phyloP scores from a whole-genome alignment of 2,329 filamentous ascomycete genomes.

The Colletotrichum neosansevieriae region DNA sequence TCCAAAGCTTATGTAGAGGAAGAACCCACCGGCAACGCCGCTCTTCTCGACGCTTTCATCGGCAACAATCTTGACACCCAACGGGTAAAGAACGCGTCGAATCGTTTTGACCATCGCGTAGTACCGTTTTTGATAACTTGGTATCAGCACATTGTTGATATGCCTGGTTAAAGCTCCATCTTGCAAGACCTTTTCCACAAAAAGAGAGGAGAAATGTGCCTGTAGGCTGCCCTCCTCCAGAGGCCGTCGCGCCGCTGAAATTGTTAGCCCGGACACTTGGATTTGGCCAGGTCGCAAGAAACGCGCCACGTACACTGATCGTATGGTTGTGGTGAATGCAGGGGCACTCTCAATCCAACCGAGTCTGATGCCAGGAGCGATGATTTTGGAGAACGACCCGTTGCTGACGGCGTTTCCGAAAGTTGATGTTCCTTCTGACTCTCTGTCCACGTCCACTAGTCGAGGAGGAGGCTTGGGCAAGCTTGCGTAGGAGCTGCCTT shows the following conservation, averaged over 20 bases:
- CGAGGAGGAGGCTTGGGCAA: constrained; percentile 71
- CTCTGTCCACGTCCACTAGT: constrained; percentile 80
- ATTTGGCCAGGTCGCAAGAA: not conserved
- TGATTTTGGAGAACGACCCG: constrained; percentile 91
- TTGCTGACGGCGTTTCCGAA: constrained; percentile 90
- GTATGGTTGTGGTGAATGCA: constrained; percentile 62
- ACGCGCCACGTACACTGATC: constrained; percentile 61
- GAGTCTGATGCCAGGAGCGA: constrained; percentile 82
- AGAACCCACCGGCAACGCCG: constrained; percentile 67
- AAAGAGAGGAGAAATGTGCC: constrained; percentile 13
- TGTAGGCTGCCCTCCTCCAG: constrained; percentile 15
- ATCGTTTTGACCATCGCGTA: constrained; percentile 8
- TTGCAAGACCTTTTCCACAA: constrained; percentile 54
- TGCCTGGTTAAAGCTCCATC: constrained; percentile 58
- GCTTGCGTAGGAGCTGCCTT: constrained; percentile 43
- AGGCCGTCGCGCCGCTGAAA: constrained; percentile 66
- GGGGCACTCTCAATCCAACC: constrained; percentile 85
- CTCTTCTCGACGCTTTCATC: not conserved
- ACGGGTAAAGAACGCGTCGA: not conserved
- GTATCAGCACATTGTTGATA: constrained; percentile 58
- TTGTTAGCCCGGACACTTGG: constrained; percentile 38
- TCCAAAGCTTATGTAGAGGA: constrained; percentile 72
- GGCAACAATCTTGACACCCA: constrained; percentile 53
- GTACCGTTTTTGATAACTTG: constrained; percentile 5
- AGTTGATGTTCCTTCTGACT: constrained; percentile 62